Evolutionary conservation across 2,329 filamentous ascomycete species (phyloP).

Genomic region (Monosporascus cannonballus): DNA sequence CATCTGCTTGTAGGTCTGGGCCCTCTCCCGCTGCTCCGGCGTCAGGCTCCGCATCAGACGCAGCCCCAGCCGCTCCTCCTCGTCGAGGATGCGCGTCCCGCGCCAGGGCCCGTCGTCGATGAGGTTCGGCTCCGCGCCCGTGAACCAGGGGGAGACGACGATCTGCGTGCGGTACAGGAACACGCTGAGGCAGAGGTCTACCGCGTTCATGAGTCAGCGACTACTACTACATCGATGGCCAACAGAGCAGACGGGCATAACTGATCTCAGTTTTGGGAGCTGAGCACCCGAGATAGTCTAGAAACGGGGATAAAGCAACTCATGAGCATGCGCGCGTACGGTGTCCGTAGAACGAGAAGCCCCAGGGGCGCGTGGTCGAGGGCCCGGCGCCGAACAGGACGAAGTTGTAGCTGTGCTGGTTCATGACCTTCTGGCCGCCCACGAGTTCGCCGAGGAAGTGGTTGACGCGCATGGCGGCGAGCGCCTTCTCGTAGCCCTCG

Average conservation of each 20-base stretch:
- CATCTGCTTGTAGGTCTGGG: constrained; percentile 54
- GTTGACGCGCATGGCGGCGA: constrained; percentile 67
- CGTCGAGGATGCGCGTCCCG: constrained; percentile 60
- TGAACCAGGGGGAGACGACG: constrained; percentile 68
- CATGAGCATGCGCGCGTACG: constrained; percentile 21
- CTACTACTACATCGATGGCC: too few species aligned
- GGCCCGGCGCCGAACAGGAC: constrained; percentile 58
- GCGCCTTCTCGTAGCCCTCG: constrained; percentile 65
- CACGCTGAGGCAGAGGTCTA: constrained; percentile 61
- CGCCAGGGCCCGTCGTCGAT: constrained; percentile 59
- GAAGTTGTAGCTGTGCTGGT: constrained; percentile 73
- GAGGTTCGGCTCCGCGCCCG: constrained; percentile 71
- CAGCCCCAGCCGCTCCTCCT: constrained; percentile 60
- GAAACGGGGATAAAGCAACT: too few species aligned
- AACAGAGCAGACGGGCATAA: too few species aligned
- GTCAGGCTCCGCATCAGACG: constrained; percentile 61
- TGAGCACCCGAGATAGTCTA: too few species aligned
- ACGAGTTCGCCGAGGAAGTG: constrained; percentile 68
- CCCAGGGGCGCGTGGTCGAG: constrained; percentile 55
- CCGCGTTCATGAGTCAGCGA: too few species aligned
- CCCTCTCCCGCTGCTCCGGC: constrained; percentile 36
- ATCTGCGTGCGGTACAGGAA: constrained; percentile 62
- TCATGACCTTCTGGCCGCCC: constrained; percentile 56
- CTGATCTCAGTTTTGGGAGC: too few species aligned
- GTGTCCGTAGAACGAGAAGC: constrained; percentile 71